These are phyloP conservation scores for Emericellopsis atlantica DNA, from an alignment of 2,329 filamentous ascomycete species.

Conservation along the genomic window DNA sequence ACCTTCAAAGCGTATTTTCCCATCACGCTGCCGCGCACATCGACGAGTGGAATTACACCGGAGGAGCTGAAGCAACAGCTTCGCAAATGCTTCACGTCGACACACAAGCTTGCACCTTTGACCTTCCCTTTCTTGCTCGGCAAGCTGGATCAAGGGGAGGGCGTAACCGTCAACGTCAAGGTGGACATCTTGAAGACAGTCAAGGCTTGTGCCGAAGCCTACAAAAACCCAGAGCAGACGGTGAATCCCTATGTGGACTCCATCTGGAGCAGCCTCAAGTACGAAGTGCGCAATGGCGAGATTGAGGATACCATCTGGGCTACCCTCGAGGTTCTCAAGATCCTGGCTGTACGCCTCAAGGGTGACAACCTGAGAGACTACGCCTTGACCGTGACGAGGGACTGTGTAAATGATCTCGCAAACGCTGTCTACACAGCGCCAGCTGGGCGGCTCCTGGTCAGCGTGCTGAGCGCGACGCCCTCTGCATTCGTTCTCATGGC, in stretches of 20 bases:
- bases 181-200: slow-evolving; percentile 45
- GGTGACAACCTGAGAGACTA: slow-evolving; percentile 31
- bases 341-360: slow-evolving; percentile 31
- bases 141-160: slow-evolving; percentile 46
- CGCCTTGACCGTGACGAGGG: slow-evolving; percentile 33
- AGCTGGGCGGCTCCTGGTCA: slow-evolving; percentile 38
- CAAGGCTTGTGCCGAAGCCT: slow-evolving; percentile 36
- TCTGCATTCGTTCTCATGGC: slow-evolving; percentile 34
- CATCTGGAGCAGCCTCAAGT: slow-evolving; percentile 49
- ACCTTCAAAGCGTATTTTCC: slow-evolving; percentile 48
- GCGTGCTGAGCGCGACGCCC: slow-evolving; percentile 33
- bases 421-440: slow-evolving; percentile 38
- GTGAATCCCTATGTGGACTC: slow-evolving; percentile 34
- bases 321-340: slow-evolving; percentile 39
- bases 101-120: slow-evolving; percentile 28
- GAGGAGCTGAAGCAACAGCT: slow-evolving; percentile 42
- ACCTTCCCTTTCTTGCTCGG: slow-evolving; percentile 41
- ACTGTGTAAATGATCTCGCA: slow-evolving; percentile 39
- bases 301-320: slow-evolving; percentile 43
- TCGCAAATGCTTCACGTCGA: slow-evolving; percentile 40
- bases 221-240: slow-evolving; percentile 30
- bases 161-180: slow-evolving; percentile 45
- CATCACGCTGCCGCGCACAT: slow-evolving; percentile 39
- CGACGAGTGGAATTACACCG: slow-evolving; percentile 39
- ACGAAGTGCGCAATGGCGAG: slow-evolving; percentile 49